These are phyloP conservation scores for Dendrocalamus sinicus DNA, from an alignment of 176 grass and related monocot species.

Conservation along the genomic window DNA sequence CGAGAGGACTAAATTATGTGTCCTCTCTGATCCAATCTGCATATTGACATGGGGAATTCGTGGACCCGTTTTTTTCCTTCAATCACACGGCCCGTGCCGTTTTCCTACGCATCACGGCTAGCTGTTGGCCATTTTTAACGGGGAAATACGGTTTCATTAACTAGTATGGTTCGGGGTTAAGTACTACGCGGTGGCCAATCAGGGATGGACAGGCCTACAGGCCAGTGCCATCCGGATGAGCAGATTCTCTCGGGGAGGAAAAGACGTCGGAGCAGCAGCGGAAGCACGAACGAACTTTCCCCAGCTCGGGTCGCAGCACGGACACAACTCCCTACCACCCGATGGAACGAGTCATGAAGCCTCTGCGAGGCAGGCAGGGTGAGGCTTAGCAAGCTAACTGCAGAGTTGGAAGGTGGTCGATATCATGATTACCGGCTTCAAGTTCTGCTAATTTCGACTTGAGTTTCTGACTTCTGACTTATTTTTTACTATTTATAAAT, in stretches of 20 bases:
- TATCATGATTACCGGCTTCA: background rate
- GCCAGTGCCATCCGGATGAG: background rate
- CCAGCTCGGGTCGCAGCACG: background rate
- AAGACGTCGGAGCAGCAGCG: background rate
- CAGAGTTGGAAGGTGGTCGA: background rate
- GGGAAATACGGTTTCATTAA: background rate
- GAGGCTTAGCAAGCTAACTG: background rate
- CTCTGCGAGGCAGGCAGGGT: background rate
- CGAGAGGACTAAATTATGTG: background rate
- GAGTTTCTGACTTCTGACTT: too few species aligned
- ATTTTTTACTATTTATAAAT: too few species aligned
- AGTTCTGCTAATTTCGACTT: too few species aligned
- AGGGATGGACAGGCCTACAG: constrained; percentile 13
- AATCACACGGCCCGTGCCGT: background rate
- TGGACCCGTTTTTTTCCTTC: background rate
- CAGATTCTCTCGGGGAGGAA: constrained; percentile 11
- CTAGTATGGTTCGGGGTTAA: background rate
- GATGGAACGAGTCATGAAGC: too few species aligned
- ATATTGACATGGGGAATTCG: constrained; percentile 11
- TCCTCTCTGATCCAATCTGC: background rate
- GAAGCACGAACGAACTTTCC: background rate
- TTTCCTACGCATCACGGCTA: background rate
- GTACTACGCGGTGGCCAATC: background rate
- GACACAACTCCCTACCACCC: background rate
- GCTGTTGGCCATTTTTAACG: background rate